Evolutionary conservation across 768 basidiomycete genomes (phyloP).

Genomic region (Termitomyces sp.): DNA sequence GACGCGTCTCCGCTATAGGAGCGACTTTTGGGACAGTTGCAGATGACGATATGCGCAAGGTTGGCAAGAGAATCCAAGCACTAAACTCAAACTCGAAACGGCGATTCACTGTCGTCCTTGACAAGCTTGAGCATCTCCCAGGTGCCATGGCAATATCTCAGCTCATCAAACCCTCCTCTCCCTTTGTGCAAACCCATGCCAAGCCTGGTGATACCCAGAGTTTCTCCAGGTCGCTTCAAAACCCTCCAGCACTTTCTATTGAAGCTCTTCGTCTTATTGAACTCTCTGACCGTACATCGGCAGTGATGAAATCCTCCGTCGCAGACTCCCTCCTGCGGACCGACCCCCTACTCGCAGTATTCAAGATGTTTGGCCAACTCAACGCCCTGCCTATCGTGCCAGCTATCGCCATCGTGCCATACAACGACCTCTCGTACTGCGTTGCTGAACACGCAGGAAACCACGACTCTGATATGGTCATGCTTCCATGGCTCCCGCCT

Average conservation of each 20-base stretch:
- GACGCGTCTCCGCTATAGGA: slow-evolving; percentile 43
- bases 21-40: slow-evolving; percentile 44
- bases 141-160: slow-evolving; percentile 89
- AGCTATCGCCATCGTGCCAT: slow-evolving; percentile 69
- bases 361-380: slow-evolving; percentile 73
- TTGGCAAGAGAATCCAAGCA: slow-evolving; percentile 4
- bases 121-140: slow-evolving; percentile 86
- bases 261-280: slow-evolving; percentile 88
- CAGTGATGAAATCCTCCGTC: slow-evolving; percentile 79
- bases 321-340: slow-evolving; percentile 66
- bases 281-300: slow-evolving; percentile 79
- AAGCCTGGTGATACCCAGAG: slow-evolving; percentile 7
- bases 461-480: slow-evolving; percentile 64
- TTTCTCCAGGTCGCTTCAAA: neutral
- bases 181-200: slow-evolving; percentile 7
- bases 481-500: slow-evolving; percentile 78
- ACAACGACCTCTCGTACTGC: slow-evolving; percentile 67
- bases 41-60: slow-evolving; percentile 29
- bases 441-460: slow-evolving; percentile 66
- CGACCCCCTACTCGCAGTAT: slow-evolving; percentile 72
- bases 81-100: slow-evolving; percentile 4
- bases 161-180: slow-evolving; percentile 53
- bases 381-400: slow-evolving; percentile 63
- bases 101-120: slow-evolving; percentile 82
- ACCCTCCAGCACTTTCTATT: slow-evolving; percentile 36